These are phyloP conservation scores for Eucalyptus curtisii DNA, from an alignment of 345 rosid species.

Conservation along the genomic window DNA sequence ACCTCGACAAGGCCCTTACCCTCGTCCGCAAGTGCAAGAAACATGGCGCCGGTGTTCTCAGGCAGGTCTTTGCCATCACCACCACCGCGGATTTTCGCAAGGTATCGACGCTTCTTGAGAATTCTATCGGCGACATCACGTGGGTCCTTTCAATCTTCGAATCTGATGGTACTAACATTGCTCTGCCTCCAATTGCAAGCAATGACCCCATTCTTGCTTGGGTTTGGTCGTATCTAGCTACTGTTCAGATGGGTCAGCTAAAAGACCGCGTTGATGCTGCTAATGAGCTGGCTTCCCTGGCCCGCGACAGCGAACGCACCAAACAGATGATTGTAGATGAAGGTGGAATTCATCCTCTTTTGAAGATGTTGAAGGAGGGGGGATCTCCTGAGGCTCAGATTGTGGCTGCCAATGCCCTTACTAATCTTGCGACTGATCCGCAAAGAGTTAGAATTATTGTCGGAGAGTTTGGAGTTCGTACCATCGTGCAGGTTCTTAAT, in stretches of 20 bases:
- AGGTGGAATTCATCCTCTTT: constrained; percentile 32
- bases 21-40: constrained; percentile 45
- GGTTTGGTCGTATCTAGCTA: constrained; percentile 48
- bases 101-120: constrained; percentile 25
- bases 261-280: constrained; percentile 41
- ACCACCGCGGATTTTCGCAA: constrained; percentile 46
- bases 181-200: constrained; percentile 55
- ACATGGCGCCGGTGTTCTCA: constrained; percentile 25
- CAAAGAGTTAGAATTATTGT: constrained; percentile 26
- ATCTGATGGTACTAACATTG: constrained; percentile 17
- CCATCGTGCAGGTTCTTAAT: constrained; percentile 30
- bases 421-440: constrained; percentile 11
- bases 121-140: constrained; percentile 45
- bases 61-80: constrained; percentile 49
- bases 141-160: constrained; percentile 48
- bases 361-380: constrained; percentile 45
- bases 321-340: constrained; percentile 53
- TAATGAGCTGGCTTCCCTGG: constrained; percentile 36
- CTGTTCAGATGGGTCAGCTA: constrained; percentile 35
- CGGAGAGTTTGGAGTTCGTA: constrained; percentile 18
- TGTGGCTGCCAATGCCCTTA: constrained; percentile 32
- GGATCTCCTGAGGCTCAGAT: constrained; percentile 33
- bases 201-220: constrained; percentile 63
- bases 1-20: constrained; percentile 42
- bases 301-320: constrained; percentile 41